Percentiles rank a stretch among this genome's conserved stretches.
Evolutionary conservation across 2,329 filamentous ascomycete species (phyloP).

Genomic region (Cryphonectria parasitica): DNA sequence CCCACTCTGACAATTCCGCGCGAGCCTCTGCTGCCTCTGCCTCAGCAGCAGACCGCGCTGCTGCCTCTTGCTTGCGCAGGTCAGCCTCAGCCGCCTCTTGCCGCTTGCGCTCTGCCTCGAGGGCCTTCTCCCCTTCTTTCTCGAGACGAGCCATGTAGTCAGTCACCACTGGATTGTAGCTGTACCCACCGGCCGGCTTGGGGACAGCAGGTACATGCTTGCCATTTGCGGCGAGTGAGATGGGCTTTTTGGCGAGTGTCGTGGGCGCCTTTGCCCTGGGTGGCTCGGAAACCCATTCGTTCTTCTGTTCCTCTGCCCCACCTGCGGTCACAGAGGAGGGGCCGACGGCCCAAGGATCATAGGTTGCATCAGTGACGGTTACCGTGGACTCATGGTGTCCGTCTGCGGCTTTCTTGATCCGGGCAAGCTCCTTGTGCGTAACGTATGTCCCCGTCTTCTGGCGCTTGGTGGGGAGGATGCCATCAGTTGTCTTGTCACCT

Average conservation of each 20-base stretch:
- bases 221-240: constrained; percentile 81
- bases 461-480: constrained; percentile 74
- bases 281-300: constrained; percentile 20
- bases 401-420: constrained; percentile 79
- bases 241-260: constrained; percentile 75
- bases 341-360: constrained; percentile 74
- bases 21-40: constrained; percentile 74
- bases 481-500: constrained; percentile 71
- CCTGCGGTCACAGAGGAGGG: constrained; percentile 37
- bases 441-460: constrained; percentile 74
- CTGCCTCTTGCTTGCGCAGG: constrained; percentile 67
- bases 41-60: constrained; percentile 70
- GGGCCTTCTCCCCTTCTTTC: constrained; percentile 75
- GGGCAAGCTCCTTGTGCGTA: constrained; percentile 79
- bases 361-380: constrained; percentile 63
- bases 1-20: constrained; percentile 70
- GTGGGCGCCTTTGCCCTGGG: constrained; percentile 62
- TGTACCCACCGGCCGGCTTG: constrained; percentile 80
- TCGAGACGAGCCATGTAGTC: constrained; percentile 82
- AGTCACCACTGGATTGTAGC: constrained; percentile 88
- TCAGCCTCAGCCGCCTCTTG: constrained; percentile 70
- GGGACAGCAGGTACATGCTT: constrained; percentile 78
- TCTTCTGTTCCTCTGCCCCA: constrained; percentile 60
- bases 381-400: constrained; percentile 63
- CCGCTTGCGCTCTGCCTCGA: constrained; percentile 78